phyloP scores from a whole-genome alignment of 2,329 filamentous ascomycete genomes.

The Colletotrichum viniferum region DNA sequence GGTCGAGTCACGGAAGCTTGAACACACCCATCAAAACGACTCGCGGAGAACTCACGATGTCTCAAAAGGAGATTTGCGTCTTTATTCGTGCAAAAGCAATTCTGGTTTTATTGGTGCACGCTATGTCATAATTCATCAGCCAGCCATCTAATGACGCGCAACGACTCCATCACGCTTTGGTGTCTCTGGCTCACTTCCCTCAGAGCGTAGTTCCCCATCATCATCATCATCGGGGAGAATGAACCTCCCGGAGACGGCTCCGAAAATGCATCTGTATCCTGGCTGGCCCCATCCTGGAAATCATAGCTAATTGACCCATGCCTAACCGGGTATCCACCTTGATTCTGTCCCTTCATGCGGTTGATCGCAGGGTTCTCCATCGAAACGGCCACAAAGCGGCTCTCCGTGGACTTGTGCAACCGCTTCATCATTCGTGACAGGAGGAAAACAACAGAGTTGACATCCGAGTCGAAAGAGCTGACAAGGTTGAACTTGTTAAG shows the following conservation, averaged over 20 bases:
- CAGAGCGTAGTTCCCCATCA: constrained; percentile 1
- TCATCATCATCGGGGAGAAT: neutral
- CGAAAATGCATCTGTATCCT: neutral
- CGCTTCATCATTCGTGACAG: constrained; percentile 14
- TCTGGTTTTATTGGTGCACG: neutral
- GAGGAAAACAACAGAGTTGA: constrained; percentile 12
- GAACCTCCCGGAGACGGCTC: neutral
- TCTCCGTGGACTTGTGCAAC: constrained; percentile 8
- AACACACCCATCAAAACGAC: neutral
- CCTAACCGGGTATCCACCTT: neutral
- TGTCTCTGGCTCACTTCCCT: constrained; percentile 5
- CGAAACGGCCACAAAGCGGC: neutral
- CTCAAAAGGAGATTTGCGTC: neutral
- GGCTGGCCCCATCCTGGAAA: constrained; percentile 9
- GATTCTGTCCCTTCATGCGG: neutral
- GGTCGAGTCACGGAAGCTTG: neutral
- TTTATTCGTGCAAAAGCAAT: neutral
- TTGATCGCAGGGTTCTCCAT: neutral
- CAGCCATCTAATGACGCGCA: constrained; percentile 15
- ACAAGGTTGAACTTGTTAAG: neutral
- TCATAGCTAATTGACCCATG: neutral
- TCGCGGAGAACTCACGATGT: neutral
- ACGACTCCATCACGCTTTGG: constrained; percentile 12
- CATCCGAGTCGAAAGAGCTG: constrained; percentile 9
- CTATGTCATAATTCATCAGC: constrained; percentile 15